Conservation (phyloP, 1,284 basidiomycete species). For the Malassezia japonica region DNA sequence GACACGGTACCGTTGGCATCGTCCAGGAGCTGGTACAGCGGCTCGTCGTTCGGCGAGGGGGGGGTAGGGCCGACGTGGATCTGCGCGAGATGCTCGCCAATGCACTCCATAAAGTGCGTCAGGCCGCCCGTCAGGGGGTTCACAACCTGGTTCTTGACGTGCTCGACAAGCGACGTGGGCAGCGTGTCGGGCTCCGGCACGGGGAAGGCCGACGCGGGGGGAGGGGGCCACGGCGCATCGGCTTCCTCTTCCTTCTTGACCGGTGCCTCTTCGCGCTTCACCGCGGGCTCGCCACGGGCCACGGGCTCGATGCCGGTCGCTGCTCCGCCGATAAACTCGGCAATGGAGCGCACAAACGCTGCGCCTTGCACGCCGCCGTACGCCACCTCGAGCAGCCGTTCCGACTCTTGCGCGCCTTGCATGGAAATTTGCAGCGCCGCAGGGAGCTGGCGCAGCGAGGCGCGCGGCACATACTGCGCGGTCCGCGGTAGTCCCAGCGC, state of each 20-base stretch:
- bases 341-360: slow-evolving; percentile 29
- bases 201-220: no score
- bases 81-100: background rate
- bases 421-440: slow-evolving; percentile 10
- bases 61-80: background rate
- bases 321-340: slow-evolving; percentile 30
- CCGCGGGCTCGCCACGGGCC: background rate
- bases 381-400: slow-evolving; percentile 23
- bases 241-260: background rate
- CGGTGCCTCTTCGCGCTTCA: background rate
- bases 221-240: background rate
- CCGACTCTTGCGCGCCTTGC: slow-evolving; percentile 16
- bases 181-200: background rate
- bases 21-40: slow-evolving; percentile 10
- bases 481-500: slow-evolving; percentile 9
- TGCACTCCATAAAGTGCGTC: background rate
- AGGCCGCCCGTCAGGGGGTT: slow-evolving; percentile 14
- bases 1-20: slow-evolving; percentile 5
- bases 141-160: slow-evolving; percentile 4
- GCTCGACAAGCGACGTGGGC: slow-evolving; percentile 4
- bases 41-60: background rate
- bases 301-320: background rate
- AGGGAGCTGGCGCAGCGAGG: slow-evolving; percentile 14
- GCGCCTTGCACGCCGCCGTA: slow-evolving; percentile 24
- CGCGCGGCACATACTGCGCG: slow-evolving; percentile 19